Evolutionary conservation across 306 rosid genomes (phyloP).

Genomic region (Cicer chorassanicum): DNA sequence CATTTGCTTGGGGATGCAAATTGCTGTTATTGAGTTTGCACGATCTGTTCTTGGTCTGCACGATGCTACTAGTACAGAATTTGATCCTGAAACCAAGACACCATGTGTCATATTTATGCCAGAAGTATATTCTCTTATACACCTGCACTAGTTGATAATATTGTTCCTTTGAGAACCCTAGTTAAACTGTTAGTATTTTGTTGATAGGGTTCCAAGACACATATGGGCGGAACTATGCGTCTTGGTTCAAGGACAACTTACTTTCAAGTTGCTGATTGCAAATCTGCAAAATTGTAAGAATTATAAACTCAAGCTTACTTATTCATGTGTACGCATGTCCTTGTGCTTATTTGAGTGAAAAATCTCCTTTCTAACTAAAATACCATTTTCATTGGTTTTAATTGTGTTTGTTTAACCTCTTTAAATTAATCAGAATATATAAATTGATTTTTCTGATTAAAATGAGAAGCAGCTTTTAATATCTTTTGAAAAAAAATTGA

Average conservation of each 20-base stretch:
- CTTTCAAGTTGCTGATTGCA: slow-evolving; percentile 71
- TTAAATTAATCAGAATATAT: too few species aligned
- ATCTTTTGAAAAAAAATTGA: too few species aligned
- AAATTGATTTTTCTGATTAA: too few species aligned
- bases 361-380: too few species aligned
- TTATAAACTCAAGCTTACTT: slow-evolving; percentile 38
- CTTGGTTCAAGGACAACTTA: slow-evolving; percentile 90
- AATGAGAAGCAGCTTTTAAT: too few species aligned
- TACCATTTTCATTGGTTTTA: too few species aligned
- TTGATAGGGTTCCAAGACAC: slow-evolving; percentile 88
- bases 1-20: slow-evolving; percentile 93
- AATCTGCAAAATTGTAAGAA: slow-evolving; percentile 88
- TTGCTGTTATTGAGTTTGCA: slow-evolving; percentile 90
- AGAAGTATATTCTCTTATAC: slow-evolving; percentile 58
- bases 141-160: not conserved
- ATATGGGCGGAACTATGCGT: slow-evolving; percentile 99
- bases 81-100: slow-evolving; percentile 69
- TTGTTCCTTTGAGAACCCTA: slow-evolving; percentile 15
- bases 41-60: slow-evolving; percentile 77
- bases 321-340: not conserved
- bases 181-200: slow-evolving; percentile 35
- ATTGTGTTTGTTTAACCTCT: too few species aligned
- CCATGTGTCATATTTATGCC: slow-evolving; percentile 96
- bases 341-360: not conserved
- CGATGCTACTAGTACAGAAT: slow-evolving; percentile 87